Evolutionary conservation across 2,329 filamentous ascomycete genomes (phyloP).

Genomic region (Cladosporium sp.): DNA sequence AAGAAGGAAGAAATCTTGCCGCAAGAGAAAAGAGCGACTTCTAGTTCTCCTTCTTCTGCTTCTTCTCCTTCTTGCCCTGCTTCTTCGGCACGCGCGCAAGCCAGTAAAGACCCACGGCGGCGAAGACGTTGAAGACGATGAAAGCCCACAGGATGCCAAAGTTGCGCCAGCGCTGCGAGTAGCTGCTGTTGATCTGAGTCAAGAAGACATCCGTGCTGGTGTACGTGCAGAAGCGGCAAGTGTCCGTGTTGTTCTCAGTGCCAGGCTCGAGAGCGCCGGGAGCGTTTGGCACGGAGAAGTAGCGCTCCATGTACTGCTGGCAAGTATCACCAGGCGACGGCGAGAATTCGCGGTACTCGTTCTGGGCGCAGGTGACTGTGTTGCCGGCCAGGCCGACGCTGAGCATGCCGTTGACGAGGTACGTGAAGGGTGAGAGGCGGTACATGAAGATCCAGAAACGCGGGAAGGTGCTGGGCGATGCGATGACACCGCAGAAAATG

Average conservation of each 20-base stretch:
- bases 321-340: slow-evolving; percentile 50
- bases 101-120: slow-evolving; percentile 52
- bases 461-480: slow-evolving; percentile 58
- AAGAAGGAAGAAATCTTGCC: neutral
- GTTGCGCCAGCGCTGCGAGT: slow-evolving; percentile 48
- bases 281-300: slow-evolving; percentile 24
- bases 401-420: slow-evolving; percentile 70
- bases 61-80: slow-evolving; percentile 44
- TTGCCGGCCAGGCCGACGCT: slow-evolving; percentile 66
- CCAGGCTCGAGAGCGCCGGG: neutral
- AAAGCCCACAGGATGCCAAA: slow-evolving; percentile 52
- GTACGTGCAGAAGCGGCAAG: slow-evolving; percentile 41
- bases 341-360: slow-evolving; percentile 66
- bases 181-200: slow-evolving; percentile 37
- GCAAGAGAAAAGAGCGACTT: too few species aligned
- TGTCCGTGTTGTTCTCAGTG: slow-evolving; percentile 23
- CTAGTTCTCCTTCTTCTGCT: slow-evolving; percentile 20
- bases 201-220: slow-evolving; percentile 43
- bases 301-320: slow-evolving; percentile 35
- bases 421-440: slow-evolving; percentile 75
- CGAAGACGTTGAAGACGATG: slow-evolving; percentile 49
- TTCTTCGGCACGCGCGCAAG: slow-evolving; percentile 50
- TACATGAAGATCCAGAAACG: slow-evolving; percentile 84
- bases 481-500: slow-evolving; percentile 69
- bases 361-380: slow-evolving; percentile 60